Conservation (phyloP, 2,329 filamentous ascomycete genomes). For the Trichoderma cornu-damae region DNA sequence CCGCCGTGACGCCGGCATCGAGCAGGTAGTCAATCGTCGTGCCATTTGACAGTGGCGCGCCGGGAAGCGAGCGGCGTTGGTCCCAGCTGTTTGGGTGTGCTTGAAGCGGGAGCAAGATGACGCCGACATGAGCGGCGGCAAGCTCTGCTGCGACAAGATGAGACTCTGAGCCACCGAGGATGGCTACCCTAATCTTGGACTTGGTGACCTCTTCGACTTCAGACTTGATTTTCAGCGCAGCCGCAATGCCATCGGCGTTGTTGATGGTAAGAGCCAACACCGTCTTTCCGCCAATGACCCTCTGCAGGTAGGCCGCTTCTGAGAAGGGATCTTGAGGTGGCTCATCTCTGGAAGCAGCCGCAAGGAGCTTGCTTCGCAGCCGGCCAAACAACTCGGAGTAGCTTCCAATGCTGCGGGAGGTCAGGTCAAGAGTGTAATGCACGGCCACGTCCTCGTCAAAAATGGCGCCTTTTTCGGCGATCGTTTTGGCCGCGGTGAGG, state of each 20-base stretch:
- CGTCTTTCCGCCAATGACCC: slow-evolving; percentile 49
- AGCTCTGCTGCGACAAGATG: slow-evolving; percentile 55
- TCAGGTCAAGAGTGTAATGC: slow-evolving; percentile 52
- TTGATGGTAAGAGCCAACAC: slow-evolving; percentile 56
- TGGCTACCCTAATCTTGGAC: slow-evolving; percentile 46
- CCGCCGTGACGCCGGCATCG: slow-evolving; percentile 53
- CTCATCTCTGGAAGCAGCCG: slow-evolving; percentile 40
- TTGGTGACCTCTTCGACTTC: slow-evolving; percentile 45
- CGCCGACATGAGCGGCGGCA: slow-evolving; percentile 50
- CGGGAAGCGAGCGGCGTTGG: slow-evolving; percentile 55
- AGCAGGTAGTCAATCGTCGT: slow-evolving; percentile 55
- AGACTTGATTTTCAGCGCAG: slow-evolving; percentile 54
- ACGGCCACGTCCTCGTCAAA: slow-evolving; percentile 51
- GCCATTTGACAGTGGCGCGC: slow-evolving; percentile 61
- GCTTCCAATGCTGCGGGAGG: slow-evolving; percentile 39
- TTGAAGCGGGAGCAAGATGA: slow-evolving; percentile 57
- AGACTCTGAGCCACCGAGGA: slow-evolving; percentile 60
- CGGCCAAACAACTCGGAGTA: slow-evolving; percentile 50
- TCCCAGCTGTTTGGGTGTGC: slow-evolving; percentile 55
- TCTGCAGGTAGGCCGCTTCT: slow-evolving; percentile 47
- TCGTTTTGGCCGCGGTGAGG: slow-evolving; percentile 44
- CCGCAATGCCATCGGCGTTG: slow-evolving; percentile 58
- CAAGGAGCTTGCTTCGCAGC: slow-evolving; percentile 50
- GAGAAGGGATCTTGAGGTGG: slow-evolving; percentile 39
- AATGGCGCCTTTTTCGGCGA: slow-evolving; percentile 45